These are phyloP conservation scores for Candida argentea DNA, from an alignment of 805 yeast genomes.

Conservation along the genomic window DNA sequence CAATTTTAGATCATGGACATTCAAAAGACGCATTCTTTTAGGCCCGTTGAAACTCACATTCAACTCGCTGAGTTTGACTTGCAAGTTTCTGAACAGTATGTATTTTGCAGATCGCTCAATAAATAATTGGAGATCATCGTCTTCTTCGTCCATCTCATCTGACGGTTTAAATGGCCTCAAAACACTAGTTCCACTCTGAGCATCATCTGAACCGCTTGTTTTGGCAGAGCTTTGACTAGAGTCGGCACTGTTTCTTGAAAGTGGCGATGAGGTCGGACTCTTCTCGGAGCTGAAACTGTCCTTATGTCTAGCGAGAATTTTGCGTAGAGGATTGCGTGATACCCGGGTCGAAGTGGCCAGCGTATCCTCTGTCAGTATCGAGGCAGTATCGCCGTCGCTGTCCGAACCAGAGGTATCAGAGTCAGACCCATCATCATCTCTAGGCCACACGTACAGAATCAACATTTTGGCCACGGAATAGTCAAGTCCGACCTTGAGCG, in stretches of 20 bases:
- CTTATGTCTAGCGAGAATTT: neutral
- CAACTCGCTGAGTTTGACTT: conserved; percentile 27
- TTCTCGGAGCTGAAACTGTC: neutral
- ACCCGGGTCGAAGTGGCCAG: neutral
- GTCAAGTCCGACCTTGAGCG: conserved; percentile 65
- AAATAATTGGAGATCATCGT: conserved; percentile 30
- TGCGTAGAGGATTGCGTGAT: conserved; percentile 1
- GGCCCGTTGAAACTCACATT: conserved; percentile 71
- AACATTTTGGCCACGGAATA: conserved; percentile 55
- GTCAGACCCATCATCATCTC: conserved; percentile 12
- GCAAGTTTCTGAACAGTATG: conserved; percentile 28
- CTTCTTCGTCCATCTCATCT: conserved; percentile 6
- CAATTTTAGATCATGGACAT: conserved; percentile 65
- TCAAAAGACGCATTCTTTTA: conserved; percentile 57
- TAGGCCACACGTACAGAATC: conserved; percentile 64
- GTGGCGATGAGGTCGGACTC: neutral
- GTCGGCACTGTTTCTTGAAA: neutral
- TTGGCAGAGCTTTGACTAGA: conserved; percentile 1
- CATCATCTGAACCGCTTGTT: conserved; percentile 1
- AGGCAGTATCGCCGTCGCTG: neutral
- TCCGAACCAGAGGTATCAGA: neutral
- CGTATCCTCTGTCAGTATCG: neutral
- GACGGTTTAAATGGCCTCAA: conserved; percentile 2
- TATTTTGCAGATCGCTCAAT: conserved; percentile 33
- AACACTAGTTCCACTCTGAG: neutral